Evolutionary conservation across 805 yeast species (phyloP), one percentile per base, ranked within the genome.

Genomic region (Metschnikowia henanensis): DNA sequence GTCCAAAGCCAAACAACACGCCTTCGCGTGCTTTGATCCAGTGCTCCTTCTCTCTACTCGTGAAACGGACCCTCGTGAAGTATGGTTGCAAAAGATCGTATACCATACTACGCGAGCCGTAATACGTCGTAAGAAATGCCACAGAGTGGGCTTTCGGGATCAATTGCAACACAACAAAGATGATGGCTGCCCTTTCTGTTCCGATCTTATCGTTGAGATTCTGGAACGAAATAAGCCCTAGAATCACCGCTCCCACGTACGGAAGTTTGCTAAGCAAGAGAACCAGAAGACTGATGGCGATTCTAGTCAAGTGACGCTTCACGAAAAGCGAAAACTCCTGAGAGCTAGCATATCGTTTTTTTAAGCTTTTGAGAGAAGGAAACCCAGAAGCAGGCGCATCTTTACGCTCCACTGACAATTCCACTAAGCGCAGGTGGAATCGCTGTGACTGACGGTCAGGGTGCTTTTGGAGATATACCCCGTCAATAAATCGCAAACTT

Each of bases 21-120:
- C 84, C 84, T 42, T 76, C 79, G 30, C 85, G 66, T 12, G 79
- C 69, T 10, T 65, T 64, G 36, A 69, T 60, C 85, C 85, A 80
- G 41, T 65, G 70, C 15, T 66, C 60, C 32, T 66, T 64, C 41
- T 76, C 77, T n/a, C 60, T 50, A 5, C 55, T 56, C 4, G 72
- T 59, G 43, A 77, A 72, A 10, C 77, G 75, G 17, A 79, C 61
- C 10, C 75, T 61, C 8, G 65, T 53, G 56, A 80, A 76, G 56
- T 77, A 80, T 4, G 83, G 83, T 5, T 58, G 53, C 30, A 80
- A 64, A 38, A 80, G 64, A 33, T 76, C 79, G 30, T 71, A 61
- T 38, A 69, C 61, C 42, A 79, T 61, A 32, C 71, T 64, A 12
- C 73, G 55, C 13, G 74, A 62, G 3, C 81, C 82, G 65, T 75